A percentile compares a stretch with the other conserved stretches of the same genome.
phyloP scores from a whole-genome alignment of 2,329 filamentous ascomycete genomes.

The Capronia coronata region DNA sequence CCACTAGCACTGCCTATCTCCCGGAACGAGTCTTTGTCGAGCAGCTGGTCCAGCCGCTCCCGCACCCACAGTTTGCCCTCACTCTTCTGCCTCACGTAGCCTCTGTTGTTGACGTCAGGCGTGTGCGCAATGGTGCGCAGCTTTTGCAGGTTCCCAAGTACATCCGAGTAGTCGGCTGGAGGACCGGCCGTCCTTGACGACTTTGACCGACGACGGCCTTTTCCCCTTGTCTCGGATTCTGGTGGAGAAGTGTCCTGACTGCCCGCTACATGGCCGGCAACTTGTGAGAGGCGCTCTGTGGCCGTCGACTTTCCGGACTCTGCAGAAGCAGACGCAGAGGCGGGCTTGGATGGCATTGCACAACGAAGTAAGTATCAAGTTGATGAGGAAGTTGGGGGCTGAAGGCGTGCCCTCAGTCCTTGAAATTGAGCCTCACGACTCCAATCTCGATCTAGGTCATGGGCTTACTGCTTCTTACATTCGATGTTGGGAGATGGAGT shows the following conservation, averaged over 20 bases:
- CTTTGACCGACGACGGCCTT: slow-evolving; percentile 2
- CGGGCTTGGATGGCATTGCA: background rate
- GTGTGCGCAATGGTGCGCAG: slow-evolving; percentile 50
- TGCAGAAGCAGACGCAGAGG: background rate
- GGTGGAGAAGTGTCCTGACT: background rate
- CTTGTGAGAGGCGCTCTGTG: slow-evolving; percentile 8
- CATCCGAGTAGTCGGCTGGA: slow-evolving; percentile 57
- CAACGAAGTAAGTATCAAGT: no score
- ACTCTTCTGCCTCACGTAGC: slow-evolving; percentile 56
- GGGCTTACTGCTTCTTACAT: no score
- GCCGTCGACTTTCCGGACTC: background rate
- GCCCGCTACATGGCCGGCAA: slow-evolving; percentile 4
- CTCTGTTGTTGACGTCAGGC: slow-evolving; percentile 49
- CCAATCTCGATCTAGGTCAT: no score
- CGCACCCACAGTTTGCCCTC: slow-evolving; percentile 61
- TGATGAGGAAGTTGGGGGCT: no score
- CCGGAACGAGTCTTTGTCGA: slow-evolving; percentile 51
- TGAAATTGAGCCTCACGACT: no score
- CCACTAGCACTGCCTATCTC: slow-evolving; percentile 58
- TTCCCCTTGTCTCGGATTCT: background rate
- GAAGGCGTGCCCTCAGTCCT: no score
- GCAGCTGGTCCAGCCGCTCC: slow-evolving; percentile 52
- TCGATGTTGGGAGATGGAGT: no score
- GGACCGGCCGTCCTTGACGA: slow-evolving; percentile 30
- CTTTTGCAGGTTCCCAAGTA: slow-evolving; percentile 50